phyloP scores from a whole-genome alignment of 2,329 filamentous ascomycete species.

The Chalaropsis thielavioides region DNA sequence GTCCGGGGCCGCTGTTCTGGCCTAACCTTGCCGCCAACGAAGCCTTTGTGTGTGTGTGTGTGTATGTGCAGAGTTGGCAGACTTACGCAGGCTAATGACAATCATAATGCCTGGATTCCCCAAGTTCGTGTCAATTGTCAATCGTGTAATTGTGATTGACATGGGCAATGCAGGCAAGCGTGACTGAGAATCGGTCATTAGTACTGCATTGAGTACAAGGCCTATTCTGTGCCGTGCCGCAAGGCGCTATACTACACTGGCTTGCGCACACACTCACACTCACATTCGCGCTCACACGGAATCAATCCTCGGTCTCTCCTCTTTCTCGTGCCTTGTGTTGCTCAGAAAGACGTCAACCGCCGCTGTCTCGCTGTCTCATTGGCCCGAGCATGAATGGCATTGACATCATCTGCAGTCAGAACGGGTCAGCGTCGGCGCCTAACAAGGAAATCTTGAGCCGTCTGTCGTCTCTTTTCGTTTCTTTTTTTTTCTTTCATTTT shows the following conservation, averaged over 20 bases:
- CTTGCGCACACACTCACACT: not conserved
- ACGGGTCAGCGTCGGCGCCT: not conserved
- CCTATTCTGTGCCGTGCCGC: not conserved
- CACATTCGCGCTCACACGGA: not conserved
- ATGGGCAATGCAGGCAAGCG: not conserved
- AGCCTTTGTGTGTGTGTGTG: too few relatives aligned
- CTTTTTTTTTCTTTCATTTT: not conserved
- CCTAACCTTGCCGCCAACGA: not conserved
- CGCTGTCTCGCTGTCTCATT: not conserved
- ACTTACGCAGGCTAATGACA: not conserved
- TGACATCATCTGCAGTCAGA: not conserved
- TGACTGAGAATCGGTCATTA: not conserved
- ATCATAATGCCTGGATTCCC: not conserved
- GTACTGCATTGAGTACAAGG: not conserved
- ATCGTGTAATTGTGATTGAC: slow-evolving; percentile 1
- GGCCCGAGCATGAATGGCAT: not conserved
- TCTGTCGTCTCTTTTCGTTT: too few relatives aligned
- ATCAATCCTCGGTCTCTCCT: too few relatives aligned
- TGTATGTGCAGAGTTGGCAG: not conserved
- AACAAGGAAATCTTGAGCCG: not conserved
- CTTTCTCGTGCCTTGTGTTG: not conserved
- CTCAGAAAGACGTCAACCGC: not conserved
- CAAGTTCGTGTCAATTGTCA: not conserved
- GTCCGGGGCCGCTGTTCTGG: not conserved
- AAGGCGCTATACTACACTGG: not conserved